phyloP scores from a whole-genome alignment of 306 rosid species.

The Castanea sativa region DNA sequence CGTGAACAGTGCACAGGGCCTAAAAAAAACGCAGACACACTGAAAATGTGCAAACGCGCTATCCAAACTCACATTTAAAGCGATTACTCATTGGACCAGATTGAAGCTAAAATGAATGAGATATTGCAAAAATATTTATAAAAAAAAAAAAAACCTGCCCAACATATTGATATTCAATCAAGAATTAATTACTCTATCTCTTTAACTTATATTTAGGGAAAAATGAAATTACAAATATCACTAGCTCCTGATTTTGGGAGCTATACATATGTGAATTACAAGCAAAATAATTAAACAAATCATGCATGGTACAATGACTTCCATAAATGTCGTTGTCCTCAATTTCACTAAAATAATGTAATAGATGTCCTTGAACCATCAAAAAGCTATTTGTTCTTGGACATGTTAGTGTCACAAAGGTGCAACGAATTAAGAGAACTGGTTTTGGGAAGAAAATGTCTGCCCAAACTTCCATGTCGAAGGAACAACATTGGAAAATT shows the following conservation, averaged over 20 bases:
- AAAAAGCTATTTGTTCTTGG: conserved; percentile 23
- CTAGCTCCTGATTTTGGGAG: not conserved
- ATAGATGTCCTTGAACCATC: conserved; percentile 14
- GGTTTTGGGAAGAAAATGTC: conserved; percentile 60
- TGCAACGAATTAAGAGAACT: conserved; percentile 40
- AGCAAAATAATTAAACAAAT: too few species aligned
- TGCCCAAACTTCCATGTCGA: conserved; percentile 80
- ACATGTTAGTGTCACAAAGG: conserved; percentile 1
- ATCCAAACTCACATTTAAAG: too few species aligned
- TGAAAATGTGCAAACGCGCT: too few species aligned
- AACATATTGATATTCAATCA: not conserved
- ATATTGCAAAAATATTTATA: too few species aligned
- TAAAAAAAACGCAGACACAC: too few species aligned
- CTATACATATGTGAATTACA: not conserved
- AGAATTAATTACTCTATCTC: not conserved
- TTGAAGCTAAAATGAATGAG: too few species aligned
- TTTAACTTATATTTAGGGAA: not conserved
- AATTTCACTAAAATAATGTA: not conserved
- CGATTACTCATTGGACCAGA: too few species aligned
- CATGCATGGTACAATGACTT: too few species aligned
- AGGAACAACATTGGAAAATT: conserved; percentile 61
- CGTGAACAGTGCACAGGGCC: too few species aligned
- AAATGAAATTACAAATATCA: not conserved
- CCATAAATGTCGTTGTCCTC: not conserved
- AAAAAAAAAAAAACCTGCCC: too few species aligned